Base-by-base conservation (phyloP, 2,329 filamentous ascomycete genomes). In the Cladosporium sp. region DNA sequence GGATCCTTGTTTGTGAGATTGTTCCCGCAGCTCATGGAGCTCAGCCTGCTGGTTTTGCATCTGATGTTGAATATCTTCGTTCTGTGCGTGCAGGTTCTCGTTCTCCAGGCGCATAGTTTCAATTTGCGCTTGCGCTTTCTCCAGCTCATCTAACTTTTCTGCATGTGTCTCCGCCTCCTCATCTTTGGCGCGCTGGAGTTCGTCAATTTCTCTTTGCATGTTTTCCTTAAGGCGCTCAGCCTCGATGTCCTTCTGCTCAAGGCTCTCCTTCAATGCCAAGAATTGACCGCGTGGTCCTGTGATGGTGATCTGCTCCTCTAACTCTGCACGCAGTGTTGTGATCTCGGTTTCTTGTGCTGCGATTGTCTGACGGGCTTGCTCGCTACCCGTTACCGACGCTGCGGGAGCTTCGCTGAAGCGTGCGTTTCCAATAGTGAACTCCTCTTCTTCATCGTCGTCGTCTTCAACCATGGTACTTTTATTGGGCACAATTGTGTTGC, bases 401-500 rank as follows among this genome's bases (percentile, higher is more conserved):
- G 40, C 32, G 15, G 42, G 7, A 12, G 32, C 40, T 19, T 58
- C 48, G 36, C 56, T 56, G 34, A 57, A 48, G 5, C 53, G 54
- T 12, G 36, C 49, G 49, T 17, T 56, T 17, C 48, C 34, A n/a
- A 45, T 54, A 44, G 47, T 37, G 15, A 37, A 22, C 25, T 40
- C 49, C 19, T 58, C 44, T 66, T 80, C 83, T 56, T 87, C 81
- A 12, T 78, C 76, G 65, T 96, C 91, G 63, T 96, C 92, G 70
- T 97, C 94, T 72, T 99, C 94, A 1, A 97, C 85, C 87, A 97
- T 92, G 0, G 90, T 97, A 68, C 93, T 96, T 76, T 97, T 99
- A 71, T 97, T 97, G 0, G 94, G 94, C 32, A 97, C 89, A 67
- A 97, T 96, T 0, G 91, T 97, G 70, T 96, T 97, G 70, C 89